Evolutionary conservation across 73 alveolate genomes (phyloP), one percentile per base, ranked within the genome.

Genomic region (Blepharisma stoltei): DNA sequence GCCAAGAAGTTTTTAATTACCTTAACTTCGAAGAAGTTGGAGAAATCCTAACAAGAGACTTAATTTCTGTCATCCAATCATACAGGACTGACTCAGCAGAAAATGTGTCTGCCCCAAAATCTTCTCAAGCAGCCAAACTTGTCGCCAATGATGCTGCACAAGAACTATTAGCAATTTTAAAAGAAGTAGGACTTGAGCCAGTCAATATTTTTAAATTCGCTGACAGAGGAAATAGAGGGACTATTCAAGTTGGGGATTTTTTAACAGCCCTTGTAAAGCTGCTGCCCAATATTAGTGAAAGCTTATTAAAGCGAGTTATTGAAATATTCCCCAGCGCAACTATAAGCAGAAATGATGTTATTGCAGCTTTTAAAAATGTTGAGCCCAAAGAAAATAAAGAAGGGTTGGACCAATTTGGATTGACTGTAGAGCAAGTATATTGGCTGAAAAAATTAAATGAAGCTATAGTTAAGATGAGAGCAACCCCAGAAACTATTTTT

Each of bases 341-440:
- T 60, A 60, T 11, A 14, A 18, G 14, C 2, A 60, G 73, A 18
- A 38, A 60, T 25, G 41, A 32, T 32, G 41, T 32, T 32, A 32
- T 69, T 69, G 67, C 37, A 5, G 79, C 14, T 69, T 43, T 69
- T 69, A 43, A 52, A 52, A 52, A 52, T 20, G 67, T 52, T 52
- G 27, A 14, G 46, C 73, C 73, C 0, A 25, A 60, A 60, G 46
- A 11, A 9, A 11, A 14, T n/a, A 25, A 60, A 20, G 45, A 14
- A 9, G 49, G 23, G 2, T 18, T 18, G 38, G 73, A 60, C 23
- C 73, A 60, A 38, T 60, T 60, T 60, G 73, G 73, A 20, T 14
- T 60, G 73, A 60, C 37, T 60, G 73, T 14, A 60, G 73, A 60
- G 38, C 49, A 60, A 38, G 73, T 60, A 14, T 60, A 18, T 5